Base-by-base conservation (phyloP, 2,329 filamentous ascomycete genomes). In the Aspergillus transmontanensis region DNA sequence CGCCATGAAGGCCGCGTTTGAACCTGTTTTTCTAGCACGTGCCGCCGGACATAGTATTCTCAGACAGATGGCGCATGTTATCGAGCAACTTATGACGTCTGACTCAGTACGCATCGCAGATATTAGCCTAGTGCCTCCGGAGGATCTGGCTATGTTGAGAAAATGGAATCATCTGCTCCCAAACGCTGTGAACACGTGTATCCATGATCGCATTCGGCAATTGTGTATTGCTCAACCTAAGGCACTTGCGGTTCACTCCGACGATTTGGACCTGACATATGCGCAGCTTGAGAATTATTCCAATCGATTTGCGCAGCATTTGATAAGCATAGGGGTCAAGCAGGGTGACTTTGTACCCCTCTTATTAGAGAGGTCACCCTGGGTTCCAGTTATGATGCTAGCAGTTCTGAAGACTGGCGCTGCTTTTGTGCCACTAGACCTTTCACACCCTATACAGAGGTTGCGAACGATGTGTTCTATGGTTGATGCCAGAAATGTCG, bases 251-350 rank as follows among this genome's bases (percentile, higher is more conserved):
- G 50, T 63, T 28, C 26, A 62, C 21, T 69, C 72, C n/a, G 72
- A 71, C 73, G 71, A 75, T 60, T 68, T 66, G 16, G 36, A 61
- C 5, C 62, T 73, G 21, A 72, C 68, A 1, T 75, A 74, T 57
- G 41, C 32, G 2, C 66, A 73, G 54, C 64, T 75, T 11, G 67
- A 73, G 19, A 68, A 67, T 14, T 71, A 78, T 64, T 77, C 64
- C 62, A 75, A 59, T 64, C 68, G 14, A 59, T 66, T 69, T 39
- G 71, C 75, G 14, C 67, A 71, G 30, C 66, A 70, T 14, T 65
- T 79, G 11, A 66, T 65, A 1, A 68, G 68, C 1, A 68, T 72
- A 43, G 74, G 76, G 57, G 67, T 79, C 45, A 64, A 71, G n/a
- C 54, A 74, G 9, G 65, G 67, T 12, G 65, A 57, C n/a, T 57